Base-by-base conservation (phyloP, 2,329 filamentous ascomycete species). In the Lasiodiplodia citricola region DNA sequence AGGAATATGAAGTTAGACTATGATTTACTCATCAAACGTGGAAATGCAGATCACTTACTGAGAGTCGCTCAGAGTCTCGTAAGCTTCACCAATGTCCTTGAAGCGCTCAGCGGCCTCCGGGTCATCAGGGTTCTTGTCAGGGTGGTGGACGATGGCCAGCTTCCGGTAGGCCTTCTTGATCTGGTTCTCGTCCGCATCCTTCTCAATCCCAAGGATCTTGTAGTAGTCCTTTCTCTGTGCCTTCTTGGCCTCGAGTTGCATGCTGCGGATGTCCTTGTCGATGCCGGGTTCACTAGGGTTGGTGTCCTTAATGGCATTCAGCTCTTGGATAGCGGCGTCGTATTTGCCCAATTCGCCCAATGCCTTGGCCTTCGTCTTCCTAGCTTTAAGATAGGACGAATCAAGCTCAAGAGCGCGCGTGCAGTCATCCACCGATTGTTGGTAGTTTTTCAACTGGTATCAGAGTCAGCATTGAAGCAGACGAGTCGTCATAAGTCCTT, bases 81-180 rank as follows among this genome's bases (percentile, higher is more conserved):
- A 97, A 51, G 95, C 95, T 84, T 99, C 96, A 75, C 94, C 92
- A 79, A 97, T 92, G 79, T 99, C 96, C 87, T 99, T 98, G 87
- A 99, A 99, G 77, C 92, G 90, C 74, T 93, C 91, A 75, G 94
- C 95, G 71, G 96, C 96, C 64, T 89, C 86, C 69, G 90, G 87
- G 75, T 97, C 92, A 71, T 91, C 92, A 0, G 91, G 93, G 82
- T 98, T 99, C 88, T 99, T 99, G 84, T 99, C 96, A 2, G 96
- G 96, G 80, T 99, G 96, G 79, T 97, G 92, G 72, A 94, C 86
- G 74, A 99, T 95, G 68, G 96, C 96, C 77, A 97, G 87, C 82
- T 96, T 97, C 73, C 95, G 90, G 84, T 99, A 99, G 1, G 95
- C 96, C 84, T 94, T 95, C 87, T 98, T 99, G 84, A 99, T 96